Conservation (phyloP, 2,329 filamentous ascomycete genomes). For the Plectosphaerella sp. region DNA sequence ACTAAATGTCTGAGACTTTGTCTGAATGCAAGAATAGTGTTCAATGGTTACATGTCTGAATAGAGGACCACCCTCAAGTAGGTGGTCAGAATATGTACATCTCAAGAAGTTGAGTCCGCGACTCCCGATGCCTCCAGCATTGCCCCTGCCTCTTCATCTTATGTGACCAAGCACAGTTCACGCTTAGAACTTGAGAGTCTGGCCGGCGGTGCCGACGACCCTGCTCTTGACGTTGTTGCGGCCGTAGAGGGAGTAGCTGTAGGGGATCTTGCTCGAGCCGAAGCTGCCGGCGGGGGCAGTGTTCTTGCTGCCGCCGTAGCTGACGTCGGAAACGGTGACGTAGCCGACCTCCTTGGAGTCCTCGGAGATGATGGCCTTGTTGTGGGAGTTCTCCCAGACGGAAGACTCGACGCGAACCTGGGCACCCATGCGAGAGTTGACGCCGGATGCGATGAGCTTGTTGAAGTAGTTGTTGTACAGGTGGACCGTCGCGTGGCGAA, state of each 20-base stretch:
- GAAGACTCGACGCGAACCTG: constrained; percentile 54
- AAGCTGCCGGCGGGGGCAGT: constrained; percentile 46
- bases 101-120: not conserved
- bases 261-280: constrained; percentile 47
- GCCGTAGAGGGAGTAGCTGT: constrained; percentile 40
- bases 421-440: constrained; percentile 53
- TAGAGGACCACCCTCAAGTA: too few relatives aligned
- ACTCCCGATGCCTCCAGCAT: not conserved
- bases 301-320: constrained; percentile 39
- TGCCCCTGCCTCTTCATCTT: not conserved
- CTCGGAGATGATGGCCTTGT: constrained; percentile 27
- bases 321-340: constrained; percentile 34
- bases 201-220: constrained; percentile 33
- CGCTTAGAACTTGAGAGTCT: constrained; percentile 28
- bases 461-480: constrained; percentile 43
- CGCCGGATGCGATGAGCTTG: constrained; percentile 34
- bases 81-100: not conserved
- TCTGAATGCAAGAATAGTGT: too few relatives aligned
- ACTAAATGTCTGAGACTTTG: too few relatives aligned
- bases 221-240: constrained; percentile 38
- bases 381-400: constrained; percentile 38
- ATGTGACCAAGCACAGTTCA: not conserved
- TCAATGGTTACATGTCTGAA: too few relatives aligned
- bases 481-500: constrained; percentile 64
- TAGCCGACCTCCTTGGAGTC: constrained; percentile 37